Evolutionary conservation across 345 rosid genomes (phyloP), one percentile per base, ranked within the genome.

Genomic region (Populus simonii): DNA sequence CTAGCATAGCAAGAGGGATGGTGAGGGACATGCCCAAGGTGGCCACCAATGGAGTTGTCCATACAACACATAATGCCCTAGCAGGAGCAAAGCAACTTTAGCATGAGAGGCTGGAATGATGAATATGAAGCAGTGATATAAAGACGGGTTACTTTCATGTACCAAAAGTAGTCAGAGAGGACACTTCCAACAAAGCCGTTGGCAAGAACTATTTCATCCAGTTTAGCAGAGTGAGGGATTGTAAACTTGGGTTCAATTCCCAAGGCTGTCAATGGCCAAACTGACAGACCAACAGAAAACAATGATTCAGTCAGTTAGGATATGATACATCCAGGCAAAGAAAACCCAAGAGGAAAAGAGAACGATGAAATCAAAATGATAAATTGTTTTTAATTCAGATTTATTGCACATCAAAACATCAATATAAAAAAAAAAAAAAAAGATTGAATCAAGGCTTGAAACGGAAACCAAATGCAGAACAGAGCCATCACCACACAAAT

Each of bases 211-310:
- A 96, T 89, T 88, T 96, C 99, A 67, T 96, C 99, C 85, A 96
- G 51, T 84, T 88, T 96, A 51, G 85, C 93, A 38, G 97, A 92
- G 85, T 90, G 98, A 41, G 99, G 99, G 81, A 96, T 91, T 8
- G 96, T 84, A 80, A 96, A 94, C 88, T 91, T 87, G 51, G 99
- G 99, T 85, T 96, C 99, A 55, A 96, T 96, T 72, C 99, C 99
- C 79, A 96, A 78, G 49, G 98, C 98, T 72, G 92, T 90, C 88
- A 96, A 82, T 2, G 99, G 99, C 98, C 94, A 94, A 78, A 94
- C 99, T 96, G 92, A 78, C 70, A 80, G 72, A 49, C 43, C 71
- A 83, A 82, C 69, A 57, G 59, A 65, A 66, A 16, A 57, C 17
- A 13, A 43, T 1, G 66, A 51, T 61, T 53, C 51, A 55, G 57